phyloP scores from a whole-genome alignment of 306 rosid genomes.

The Fagus crenata region DNA sequence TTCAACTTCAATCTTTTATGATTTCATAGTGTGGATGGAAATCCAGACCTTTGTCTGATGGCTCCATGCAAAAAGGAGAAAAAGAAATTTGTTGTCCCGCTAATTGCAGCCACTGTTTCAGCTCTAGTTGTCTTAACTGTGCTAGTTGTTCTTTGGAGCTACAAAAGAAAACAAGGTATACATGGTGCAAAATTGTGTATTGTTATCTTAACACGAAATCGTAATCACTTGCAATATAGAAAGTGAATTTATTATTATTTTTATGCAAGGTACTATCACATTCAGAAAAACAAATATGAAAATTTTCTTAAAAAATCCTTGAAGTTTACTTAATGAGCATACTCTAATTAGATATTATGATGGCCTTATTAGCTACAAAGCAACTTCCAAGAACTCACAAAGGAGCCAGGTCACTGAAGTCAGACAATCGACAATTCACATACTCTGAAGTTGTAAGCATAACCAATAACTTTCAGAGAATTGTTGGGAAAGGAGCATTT shows the following conservation, averaged over 20 bases:
- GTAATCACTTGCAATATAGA: not conserved
- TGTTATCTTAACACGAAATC: not conserved
- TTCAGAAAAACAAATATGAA: not conserved
- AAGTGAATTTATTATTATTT: not conserved
- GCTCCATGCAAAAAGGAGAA: slow-evolving; percentile 35
- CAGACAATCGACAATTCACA: slow-evolving; percentile 37
- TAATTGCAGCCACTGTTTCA: slow-evolving; percentile 41
- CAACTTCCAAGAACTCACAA: not conserved
- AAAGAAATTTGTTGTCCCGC: slow-evolving; percentile 31
- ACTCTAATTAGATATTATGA: not conserved
- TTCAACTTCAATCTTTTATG: not conserved
- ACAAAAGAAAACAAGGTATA: not conserved
- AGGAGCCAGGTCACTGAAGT: slow-evolving; percentile 20
- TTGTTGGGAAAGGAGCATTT: slow-evolving; percentile 59
- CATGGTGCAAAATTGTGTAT: not conserved
- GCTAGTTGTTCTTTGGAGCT: not conserved
- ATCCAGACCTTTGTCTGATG: slow-evolving; percentile 36
- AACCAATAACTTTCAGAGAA: slow-evolving; percentile 41
- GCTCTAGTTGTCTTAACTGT: not conserved
- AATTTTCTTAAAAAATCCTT: not conserved
- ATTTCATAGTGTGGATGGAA: slow-evolving; percentile 41
- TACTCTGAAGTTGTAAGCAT: slow-evolving; percentile 40
- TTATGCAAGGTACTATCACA: not conserved
- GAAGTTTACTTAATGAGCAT: not conserved
- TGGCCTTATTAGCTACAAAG: not conserved